These are phyloP conservation scores for Nakazawaea pomicola DNA, from an alignment of 805 yeast genomes.

Conservation along the genomic window DNA sequence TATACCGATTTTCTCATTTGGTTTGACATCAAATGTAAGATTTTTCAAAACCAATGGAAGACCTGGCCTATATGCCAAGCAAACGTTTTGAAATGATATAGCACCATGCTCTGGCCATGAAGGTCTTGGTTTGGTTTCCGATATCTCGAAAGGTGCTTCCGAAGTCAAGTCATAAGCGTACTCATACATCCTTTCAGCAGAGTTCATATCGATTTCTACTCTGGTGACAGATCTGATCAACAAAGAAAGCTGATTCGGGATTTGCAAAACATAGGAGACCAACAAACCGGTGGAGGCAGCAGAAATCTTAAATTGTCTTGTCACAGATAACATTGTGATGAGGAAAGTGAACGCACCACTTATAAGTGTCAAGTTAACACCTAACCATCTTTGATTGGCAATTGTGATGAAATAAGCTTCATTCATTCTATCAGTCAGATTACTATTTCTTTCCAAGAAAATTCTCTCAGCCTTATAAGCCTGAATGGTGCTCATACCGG, in stretches of 20 bases:
- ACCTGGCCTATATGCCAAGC: slow-evolving; percentile 45
- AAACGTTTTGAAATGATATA: slow-evolving; percentile 42
- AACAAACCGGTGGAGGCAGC: slow-evolving; percentile 52
- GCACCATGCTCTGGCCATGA: slow-evolving; percentile 51
- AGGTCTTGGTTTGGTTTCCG: slow-evolving; percentile 35
- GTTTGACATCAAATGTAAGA: slow-evolving; percentile 35
- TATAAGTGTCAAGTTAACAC: slow-evolving; percentile 43
- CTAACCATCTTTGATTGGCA: slow-evolving; percentile 54
- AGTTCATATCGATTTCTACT: slow-evolving; percentile 55
- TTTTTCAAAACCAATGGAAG: slow-evolving; percentile 48
- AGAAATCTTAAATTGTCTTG: slow-evolving; percentile 44
- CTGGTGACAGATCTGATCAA: slow-evolving; percentile 48
- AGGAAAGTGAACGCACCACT: slow-evolving; percentile 45
- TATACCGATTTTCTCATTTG: slow-evolving; percentile 55
- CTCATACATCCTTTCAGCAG: slow-evolving; percentile 46
- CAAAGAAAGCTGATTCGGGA: slow-evolving; percentile 46
- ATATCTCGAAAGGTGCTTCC: slow-evolving; percentile 21
- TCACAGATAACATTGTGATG: slow-evolving; percentile 46
- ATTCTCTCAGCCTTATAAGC: slow-evolving; percentile 33
- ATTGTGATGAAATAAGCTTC: slow-evolving; percentile 49
- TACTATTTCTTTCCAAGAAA: slow-evolving; percentile 39
- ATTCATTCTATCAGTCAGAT: slow-evolving; percentile 33
- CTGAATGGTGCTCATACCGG: slow-evolving; percentile 44
- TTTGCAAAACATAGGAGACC: slow-evolving; percentile 46
- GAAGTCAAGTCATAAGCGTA: slow-evolving; percentile 25